These are phyloP conservation scores for Xerocomellus amylosporus DNA, from an alignment of 768 basidiomycete species.

Conservation along the genomic window DNA sequence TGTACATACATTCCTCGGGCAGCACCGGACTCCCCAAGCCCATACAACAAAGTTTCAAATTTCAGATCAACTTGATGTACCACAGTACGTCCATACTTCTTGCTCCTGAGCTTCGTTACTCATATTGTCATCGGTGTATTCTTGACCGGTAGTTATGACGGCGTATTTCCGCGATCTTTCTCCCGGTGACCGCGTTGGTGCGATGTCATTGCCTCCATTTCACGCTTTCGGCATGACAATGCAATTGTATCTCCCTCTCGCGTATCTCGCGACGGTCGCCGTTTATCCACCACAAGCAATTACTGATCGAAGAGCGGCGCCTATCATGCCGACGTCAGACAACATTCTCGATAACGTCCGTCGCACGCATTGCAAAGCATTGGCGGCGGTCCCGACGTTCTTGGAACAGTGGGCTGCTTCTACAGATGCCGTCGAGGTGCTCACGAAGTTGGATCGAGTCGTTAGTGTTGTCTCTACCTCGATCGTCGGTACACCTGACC, in stretches of 20 bases:
- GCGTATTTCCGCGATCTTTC: not conserved
- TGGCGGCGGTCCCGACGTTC: not conserved
- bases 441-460: not conserved
- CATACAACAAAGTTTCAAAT: not conserved
- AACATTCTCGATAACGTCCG: not conserved
- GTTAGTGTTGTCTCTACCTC: not conserved
- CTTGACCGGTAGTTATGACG: not conserved
- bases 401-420: not conserved
- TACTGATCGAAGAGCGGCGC: not conserved
- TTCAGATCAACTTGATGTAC: not conserved
- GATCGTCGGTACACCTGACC: not conserved
- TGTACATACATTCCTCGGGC: not conserved
- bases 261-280: not conserved
- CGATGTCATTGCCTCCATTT: not conserved
- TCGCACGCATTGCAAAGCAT: not conserved
- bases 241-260: not conserved
- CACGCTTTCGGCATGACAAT: not conserved
- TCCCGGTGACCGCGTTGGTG: not conserved
- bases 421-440: not conserved
- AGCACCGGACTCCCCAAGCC: not conserved
- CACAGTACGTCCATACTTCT: not conserved
- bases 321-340: not conserved
- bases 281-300: not conserved
- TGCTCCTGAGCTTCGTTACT: not conserved
- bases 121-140: not conserved